Evolutionary conservation across 106 monocot genomes (phyloP), one percentile per base, ranked within the genome.

Genomic region (Dioscorea dumetorum): DNA sequence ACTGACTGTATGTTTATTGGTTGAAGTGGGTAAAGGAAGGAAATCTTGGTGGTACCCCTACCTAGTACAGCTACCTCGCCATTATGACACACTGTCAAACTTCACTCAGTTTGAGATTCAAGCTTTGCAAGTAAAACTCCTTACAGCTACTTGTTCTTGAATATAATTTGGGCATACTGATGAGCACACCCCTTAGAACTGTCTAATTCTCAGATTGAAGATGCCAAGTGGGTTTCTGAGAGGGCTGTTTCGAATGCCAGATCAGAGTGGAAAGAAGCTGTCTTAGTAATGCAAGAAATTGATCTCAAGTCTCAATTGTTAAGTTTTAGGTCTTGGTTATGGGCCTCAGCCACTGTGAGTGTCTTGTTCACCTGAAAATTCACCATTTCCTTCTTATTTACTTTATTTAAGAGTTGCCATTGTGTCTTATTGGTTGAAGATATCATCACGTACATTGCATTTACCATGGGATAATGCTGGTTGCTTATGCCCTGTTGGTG

Each of bases 391-490:
- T 22, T 53, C 14, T 8, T 7, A 49, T 61, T 21, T 57, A 17
- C 19, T 22, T 28, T 21, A 56, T 50, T 57, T 12, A 65, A 0
- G 33, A 34, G 7, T 72, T 34, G 57, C 28, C 2, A 5, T 22
- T 69, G 18, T 33, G n/a, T 20, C 32, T 76, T 69, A 61, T 10
- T 66, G 8, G 12, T 71, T 24, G 52, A 77, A 99, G 90, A 72
- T 99, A 50, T 85, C 90, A 34, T 83, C 99, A 50, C 90, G 99
- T n/a, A 81, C 99, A 17, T 80, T 99, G 63, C 93, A 93, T 74
- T 60, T 99, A 79, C 80, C 99, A 20, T 99, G 99, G 90, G 93
- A 99, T 69, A 48, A 67, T 73, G 90, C 99, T 73, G 93, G 93
- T 54, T 99, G 93, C 70, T 64, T 99, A 54, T 99, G 99, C 72